A percentile compares a stretch with the other conserved stretches of the same genome.
Evolutionary conservation across 257 asterid genomes (phyloP).

Genomic region (Oldenlandia corymbosa): DNA sequence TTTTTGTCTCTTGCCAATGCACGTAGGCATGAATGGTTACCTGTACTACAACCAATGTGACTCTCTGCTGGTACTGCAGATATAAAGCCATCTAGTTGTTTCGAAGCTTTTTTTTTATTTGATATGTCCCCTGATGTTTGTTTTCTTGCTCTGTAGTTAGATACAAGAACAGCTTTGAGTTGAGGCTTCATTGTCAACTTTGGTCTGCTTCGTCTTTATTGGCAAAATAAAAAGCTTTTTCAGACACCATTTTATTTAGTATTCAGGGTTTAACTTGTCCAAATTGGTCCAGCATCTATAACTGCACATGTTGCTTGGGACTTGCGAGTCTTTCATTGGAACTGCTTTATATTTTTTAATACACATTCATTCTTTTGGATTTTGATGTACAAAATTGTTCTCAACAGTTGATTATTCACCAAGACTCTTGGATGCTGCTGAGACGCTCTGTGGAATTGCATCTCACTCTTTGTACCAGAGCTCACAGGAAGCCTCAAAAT

Average conservation of each 20-base stretch:
- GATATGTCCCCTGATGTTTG: background rate
- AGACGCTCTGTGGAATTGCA: conserved; percentile 62
- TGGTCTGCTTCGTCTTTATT: background rate
- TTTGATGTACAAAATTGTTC: conserved; percentile 8
- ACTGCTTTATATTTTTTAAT: background rate
- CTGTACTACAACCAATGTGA: background rate
- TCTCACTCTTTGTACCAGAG: conserved; percentile 29
- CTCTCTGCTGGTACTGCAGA: background rate
- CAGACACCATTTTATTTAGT: background rate
- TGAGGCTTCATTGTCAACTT: background rate
- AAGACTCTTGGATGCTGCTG: conserved; percentile 56
- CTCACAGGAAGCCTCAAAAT: conserved; percentile 26
- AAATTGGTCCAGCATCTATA: background rate
- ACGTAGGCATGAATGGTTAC: too few relatives aligned
- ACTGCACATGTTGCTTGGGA: background rate
- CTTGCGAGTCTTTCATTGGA: background rate
- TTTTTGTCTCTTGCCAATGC: background rate
- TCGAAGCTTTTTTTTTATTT: background rate
- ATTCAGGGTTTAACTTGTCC: background rate
- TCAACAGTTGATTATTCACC: conserved; percentile 47
- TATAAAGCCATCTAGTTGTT: background rate
- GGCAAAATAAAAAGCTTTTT: background rate
- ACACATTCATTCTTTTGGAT: background rate
- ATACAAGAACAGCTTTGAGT: background rate
- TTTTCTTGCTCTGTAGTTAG: background rate